Percentiles rank a stretch among this genome's conserved stretches.
Evolutionary conservation across 805 yeast species (phyloP).

Genomic region (Candida gorgasii): DNA sequence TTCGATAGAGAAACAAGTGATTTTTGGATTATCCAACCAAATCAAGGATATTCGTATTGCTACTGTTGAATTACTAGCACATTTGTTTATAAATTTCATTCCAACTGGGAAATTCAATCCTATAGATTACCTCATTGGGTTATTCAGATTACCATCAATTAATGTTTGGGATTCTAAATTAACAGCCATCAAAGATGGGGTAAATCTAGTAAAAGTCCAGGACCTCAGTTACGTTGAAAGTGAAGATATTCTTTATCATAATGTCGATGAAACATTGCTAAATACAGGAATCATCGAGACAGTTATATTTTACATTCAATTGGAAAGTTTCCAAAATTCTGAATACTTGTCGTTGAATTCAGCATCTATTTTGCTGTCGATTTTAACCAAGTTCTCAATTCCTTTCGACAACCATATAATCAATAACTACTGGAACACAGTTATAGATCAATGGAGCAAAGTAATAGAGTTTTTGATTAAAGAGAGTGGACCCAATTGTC

Average conservation of each 20-base stretch:
- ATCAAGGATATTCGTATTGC: constrained; percentile 39
- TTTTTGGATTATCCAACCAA: constrained; percentile 31
- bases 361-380: constrained; percentile 26
- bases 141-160: constrained; percentile 31
- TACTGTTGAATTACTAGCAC: constrained; percentile 35
- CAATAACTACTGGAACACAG: constrained; percentile 33
- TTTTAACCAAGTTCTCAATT: constrained; percentile 31
- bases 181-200: constrained; percentile 12
- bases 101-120: constrained; percentile 40
- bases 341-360: constrained; percentile 35
- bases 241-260: constrained; percentile 23
- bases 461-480: constrained; percentile 31
- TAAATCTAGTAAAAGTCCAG: constrained; percentile 2
- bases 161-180: constrained; percentile 32
- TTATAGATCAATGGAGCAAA: constrained; percentile 28
- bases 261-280: constrained; percentile 21
- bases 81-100: constrained; percentile 36
- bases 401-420: constrained; percentile 26
- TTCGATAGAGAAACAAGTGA: constrained; percentile 30
- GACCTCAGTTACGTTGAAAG: constrained; percentile 23
- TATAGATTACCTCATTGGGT: constrained; percentile 33
- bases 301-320: constrained; percentile 36
- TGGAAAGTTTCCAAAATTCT: constrained; percentile 40
- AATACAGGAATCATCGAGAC: constrained; percentile 37
- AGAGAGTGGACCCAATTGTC: constrained; percentile 39